Percentiles rank a stretch among this genome's conserved stretches.
These are phyloP conservation scores for Phylloporus sp. DNA, from an alignment of 768 basidiomycete genomes.

Conservation along the genomic window DNA sequence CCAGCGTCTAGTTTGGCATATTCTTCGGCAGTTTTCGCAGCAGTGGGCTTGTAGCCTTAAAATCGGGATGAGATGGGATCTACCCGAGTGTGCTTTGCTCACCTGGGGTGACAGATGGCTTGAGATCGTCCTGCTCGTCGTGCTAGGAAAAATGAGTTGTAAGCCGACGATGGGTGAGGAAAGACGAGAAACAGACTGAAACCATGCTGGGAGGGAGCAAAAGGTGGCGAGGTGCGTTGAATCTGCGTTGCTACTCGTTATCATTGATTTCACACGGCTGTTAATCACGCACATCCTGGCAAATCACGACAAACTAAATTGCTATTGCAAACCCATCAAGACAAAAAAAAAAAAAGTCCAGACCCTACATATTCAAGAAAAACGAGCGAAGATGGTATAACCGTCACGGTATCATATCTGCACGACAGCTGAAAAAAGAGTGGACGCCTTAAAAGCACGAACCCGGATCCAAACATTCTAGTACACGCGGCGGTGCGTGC, in stretches of 20 bases:
- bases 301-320: constrained; percentile 13
- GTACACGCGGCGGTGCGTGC: not conserved
- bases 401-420: constrained; percentile 19
- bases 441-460: constrained; percentile 24
- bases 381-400: constrained; percentile 28
- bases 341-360: constrained; percentile 14
- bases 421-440: constrained; percentile 17
- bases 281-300: constrained; percentile 20
- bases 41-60: constrained; percentile 70
- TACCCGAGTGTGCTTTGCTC: constrained; percentile 8
- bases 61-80: constrained; percentile 19
- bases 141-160: constrained; percentile 31
- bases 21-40: constrained; percentile 71
- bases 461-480: constrained; percentile 7
- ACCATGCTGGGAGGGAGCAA: constrained; percentile 42
- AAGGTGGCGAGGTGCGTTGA: constrained; percentile 12
- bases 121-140: constrained; percentile 69
- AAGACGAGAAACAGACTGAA: constrained; percentile 37
- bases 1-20: constrained; percentile 81
- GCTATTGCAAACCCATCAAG: constrained; percentile 31
- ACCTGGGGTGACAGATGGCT: constrained; percentile 68
- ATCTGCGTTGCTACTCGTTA: constrained; percentile 19
- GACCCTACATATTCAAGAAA: constrained; percentile 27
- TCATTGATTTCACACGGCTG: constrained; percentile 63
- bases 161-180: not conserved